Evolutionary conservation across 306 rosid species (phyloP), one percentile per base, ranked within the genome.

Genomic region (Fagus crenata): DNA sequence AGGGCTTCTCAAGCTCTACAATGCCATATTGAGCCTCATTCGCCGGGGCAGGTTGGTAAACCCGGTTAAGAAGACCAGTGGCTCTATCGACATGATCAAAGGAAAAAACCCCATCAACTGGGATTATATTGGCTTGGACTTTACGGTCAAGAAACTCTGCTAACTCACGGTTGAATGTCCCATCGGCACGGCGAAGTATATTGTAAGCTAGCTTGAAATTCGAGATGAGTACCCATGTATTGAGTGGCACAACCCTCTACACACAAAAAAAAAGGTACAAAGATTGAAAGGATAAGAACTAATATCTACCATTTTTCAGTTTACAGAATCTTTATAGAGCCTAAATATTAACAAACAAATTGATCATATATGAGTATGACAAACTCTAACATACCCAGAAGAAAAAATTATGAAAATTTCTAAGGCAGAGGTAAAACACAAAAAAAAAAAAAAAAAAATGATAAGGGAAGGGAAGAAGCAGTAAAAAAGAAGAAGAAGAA

Each of bases 201-300:
- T 89, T 91, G 86, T 93, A 93, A 58, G 97, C 90, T 4, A 93
- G 86, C 90, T 93, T 93, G 92, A 93, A 93, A 81, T 93, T 91
- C 78, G 98, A 93, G 84, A 93, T 93, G 46, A 93, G 97, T 1
- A 91, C 95, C 98, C 98, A 93, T 31, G 98, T 93, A 82, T 91
- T 93, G 49, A 93, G 91, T 3, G 98, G 98, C 75, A 93, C 98
- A 53, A 93, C 95, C 56, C 84, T 93, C 98, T 93, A 53, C 70
- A 81, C 51, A 12, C 28, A 37, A 17, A 65, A 39, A 8, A 58
- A 39, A 79, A 77, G 13, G 49, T 31, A 53, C 60, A 33, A 40
- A 65, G n/a, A 80, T 75, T 13, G 75, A 76, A 78, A 11, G 80
- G 36, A 58, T 78, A 53, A 82, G 46, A 42, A 73, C 69, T 32